A percentile compares a stretch with the other conserved stretches of the same genome.
Conservation (phyloP, 2,329 filamentous ascomycete species). For the Hymenoscyphus albidus region DNA sequence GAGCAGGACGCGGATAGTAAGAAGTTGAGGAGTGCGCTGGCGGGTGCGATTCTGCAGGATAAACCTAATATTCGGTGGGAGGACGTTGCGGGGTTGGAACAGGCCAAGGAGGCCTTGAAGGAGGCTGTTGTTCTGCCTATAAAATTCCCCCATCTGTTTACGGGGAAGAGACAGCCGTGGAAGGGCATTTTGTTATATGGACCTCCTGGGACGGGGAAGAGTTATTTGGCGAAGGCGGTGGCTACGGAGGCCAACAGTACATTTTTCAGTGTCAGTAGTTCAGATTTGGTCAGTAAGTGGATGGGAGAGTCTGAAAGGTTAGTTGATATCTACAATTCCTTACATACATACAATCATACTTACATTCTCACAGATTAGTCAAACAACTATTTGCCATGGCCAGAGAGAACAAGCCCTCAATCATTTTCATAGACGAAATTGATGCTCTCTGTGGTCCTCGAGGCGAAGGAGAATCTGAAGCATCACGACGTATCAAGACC, state of each 20-base stretch:
- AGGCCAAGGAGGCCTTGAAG: conserved; percentile 93
- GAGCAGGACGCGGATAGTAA: conserved; percentile 87
- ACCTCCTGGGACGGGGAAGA: conserved; percentile 95
- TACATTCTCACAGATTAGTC: conserved; percentile 53
- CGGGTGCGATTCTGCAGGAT: conserved; percentile 89
- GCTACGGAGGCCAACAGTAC: conserved; percentile 98
- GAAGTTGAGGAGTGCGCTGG: conserved; percentile 86
- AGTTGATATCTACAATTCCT: conserved; percentile 24
- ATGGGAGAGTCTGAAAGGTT: conserved; percentile 99
- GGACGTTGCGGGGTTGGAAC: conserved; percentile 91
- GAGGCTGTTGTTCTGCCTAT: conserved; percentile 97
- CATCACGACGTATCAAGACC: conserved; percentile 95
- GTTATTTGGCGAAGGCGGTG: conserved; percentile 94
- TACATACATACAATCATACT: background rate
- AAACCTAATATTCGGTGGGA: conserved; percentile 98
- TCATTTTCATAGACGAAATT: conserved; percentile 98
- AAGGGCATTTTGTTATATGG: conserved; percentile 96
- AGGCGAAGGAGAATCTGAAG: conserved; percentile 93
- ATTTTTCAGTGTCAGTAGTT: conserved; percentile 97
- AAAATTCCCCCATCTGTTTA: conserved; percentile 95
- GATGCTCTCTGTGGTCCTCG: conserved; percentile 93
- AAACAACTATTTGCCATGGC: conserved; percentile 98
- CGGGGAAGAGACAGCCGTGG: conserved; percentile 95
- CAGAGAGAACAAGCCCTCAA: conserved; percentile 93
- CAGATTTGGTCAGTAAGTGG: conserved; percentile 97